Base-by-base conservation (phyloP, 768 basidiomycete species). In the Phylloporus arenicola region DNA sequence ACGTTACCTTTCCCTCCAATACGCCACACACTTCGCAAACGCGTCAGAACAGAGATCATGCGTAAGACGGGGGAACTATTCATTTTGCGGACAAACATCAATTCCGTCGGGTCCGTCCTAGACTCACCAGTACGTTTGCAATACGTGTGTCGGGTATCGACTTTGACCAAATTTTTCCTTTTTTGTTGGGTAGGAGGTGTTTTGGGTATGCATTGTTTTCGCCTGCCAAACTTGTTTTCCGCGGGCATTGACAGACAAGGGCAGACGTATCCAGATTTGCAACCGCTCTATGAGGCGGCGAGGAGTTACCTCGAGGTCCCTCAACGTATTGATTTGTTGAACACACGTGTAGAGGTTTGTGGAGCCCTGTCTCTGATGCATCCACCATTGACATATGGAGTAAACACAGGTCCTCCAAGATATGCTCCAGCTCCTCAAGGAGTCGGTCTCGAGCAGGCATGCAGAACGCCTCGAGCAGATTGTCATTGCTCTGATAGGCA, bases 61-160 rank as follows among this genome's bases (percentile, higher is more conserved):
- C 88, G 89, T 64, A 91, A 96, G 69, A 97, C 95, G 55, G 94
- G 94, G 39, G 88, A 92, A 59, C 74, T 97, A 37, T 97, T 97
- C 70, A 83, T 97, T 34, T 73, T 96, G 58, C 78, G 94, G 55
- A 92, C 94, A 47, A 94, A 92, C 64, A 94, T 96, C 59, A 92
- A 93, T 59, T 87, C 92, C 40, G 93, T 96, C 47, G 94, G 94
- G 42, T 94, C 92, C 29, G 93, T 96, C n/a, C 73, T 97, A 39
- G 93, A 97, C 74, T 92, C 92, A 30, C 93, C 93, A 24, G 90
- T 91, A 65, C 60, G 87, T 76, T 52, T 6, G 6, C 43, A 24
- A 42, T 16, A 22, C 42, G 35, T 51, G 51, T 12, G 35, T 48
- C 24, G 38, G 41, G 6, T 25, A 27, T 30, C 39, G 31, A 40